Conservation (phyloP, 345 rosid species). For the Brassica incana region DNA sequence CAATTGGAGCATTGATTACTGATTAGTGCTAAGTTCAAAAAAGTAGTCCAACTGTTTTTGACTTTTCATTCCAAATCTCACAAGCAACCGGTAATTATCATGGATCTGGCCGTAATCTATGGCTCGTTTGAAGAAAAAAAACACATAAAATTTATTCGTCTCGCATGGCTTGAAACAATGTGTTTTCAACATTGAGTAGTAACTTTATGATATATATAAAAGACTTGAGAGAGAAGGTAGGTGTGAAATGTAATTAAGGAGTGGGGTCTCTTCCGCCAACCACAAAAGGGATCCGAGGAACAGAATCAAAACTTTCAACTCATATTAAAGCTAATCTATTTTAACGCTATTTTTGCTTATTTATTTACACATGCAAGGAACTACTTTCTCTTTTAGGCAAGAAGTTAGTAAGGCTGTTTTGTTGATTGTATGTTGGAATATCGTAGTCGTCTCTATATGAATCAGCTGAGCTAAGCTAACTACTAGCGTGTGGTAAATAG, state of each 20-base stretch:
- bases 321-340: background rate
- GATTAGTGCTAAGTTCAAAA: slow-evolving; percentile 20
- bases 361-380: background rate
- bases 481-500: background rate
- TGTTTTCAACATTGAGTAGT: slow-evolving; percentile 4
- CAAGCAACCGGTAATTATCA: background rate
- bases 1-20: slow-evolving; percentile 29
- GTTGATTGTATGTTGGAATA: slow-evolving; percentile 14
- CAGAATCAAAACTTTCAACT: slow-evolving; percentile 15
- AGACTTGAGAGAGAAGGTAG: slow-evolving; percentile 13
- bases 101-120: slow-evolving; percentile 14
- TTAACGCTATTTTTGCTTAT: background rate
- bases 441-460: slow-evolving; percentile 8
- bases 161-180: slow-evolving; percentile 17
- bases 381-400: background rate
- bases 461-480: slow-evolving; percentile 26
- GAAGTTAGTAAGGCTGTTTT: slow-evolving; percentile 18
- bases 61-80: background rate
- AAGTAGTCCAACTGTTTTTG: slow-evolving; percentile 6
- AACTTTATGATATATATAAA: background rate
- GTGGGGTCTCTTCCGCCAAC: slow-evolving; percentile 40
- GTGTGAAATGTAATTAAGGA: slow-evolving; percentile 6
- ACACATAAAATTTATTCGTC: background rate
- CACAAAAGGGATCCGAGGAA: slow-evolving; percentile 37
- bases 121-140: background rate